Evolutionary conservation across 2,329 filamentous ascomycete genomes (phyloP), one percentile per base, ranked within the genome.

Genomic region (Mycosphaerella sp.): DNA sequence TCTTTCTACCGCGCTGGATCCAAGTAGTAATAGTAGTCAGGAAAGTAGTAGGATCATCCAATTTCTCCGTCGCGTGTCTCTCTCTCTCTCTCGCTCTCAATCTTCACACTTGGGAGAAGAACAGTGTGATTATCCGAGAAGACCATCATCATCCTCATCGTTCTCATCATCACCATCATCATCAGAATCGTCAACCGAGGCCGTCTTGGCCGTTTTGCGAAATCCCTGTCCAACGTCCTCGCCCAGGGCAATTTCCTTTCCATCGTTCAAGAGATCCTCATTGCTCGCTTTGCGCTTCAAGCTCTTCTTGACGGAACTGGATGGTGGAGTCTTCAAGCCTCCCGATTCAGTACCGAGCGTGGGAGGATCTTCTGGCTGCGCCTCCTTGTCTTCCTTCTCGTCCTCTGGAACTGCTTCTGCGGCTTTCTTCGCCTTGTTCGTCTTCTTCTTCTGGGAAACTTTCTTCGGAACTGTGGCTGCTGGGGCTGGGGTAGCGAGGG

Each of bases 201-300:
- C 14, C 2, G 29, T 17, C 5, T 12, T 23, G n/a, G 32, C 32
- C 45, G 21, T 51, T 43, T 41, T 47, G 9, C 54, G 44, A 31
- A 56, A 56, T 2, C 58, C 58, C 48, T 61, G 54, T 9, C 62
- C 62, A 43, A 62, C 55, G 42, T 65, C 63, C 58, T 65, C 63
- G 1, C 62, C 62, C n/a, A 62, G 57, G 43, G 55, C 53, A 42
- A 65, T 61, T 46, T 63, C 59, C 23, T 56, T 51, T 5, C 50
- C 56, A 26, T 60, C 59, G 14, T 45, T 43, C n/a, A 55, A 47
- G 14, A 56, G 45, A 8, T 48, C 48, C 4, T 52, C 54, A 12
- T 43, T 45, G n/a, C 40, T 45, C 4, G n/a, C 40, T 31, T 51
- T 54, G 14, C 48, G 40, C 52, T 54, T 57, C 38, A 53, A 41